Conservation (phyloP, 345 rosid genomes). For the Toxicodendron radicans region DNA sequence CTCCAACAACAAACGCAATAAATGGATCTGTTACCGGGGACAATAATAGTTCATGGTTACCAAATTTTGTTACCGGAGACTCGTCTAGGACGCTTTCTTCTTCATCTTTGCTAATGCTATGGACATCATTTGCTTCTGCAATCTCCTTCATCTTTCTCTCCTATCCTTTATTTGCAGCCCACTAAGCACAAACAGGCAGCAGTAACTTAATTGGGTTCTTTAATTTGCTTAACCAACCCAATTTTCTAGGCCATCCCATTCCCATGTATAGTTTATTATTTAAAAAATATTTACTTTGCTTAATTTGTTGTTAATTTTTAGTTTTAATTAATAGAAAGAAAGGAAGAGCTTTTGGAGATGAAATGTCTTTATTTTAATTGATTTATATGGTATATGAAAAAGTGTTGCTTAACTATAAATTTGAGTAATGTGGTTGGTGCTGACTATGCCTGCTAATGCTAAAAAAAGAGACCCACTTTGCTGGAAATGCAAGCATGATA, state of each 20-base stretch:
- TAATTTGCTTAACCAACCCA: slow-evolving; percentile 7
- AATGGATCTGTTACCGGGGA: slow-evolving; percentile 29
- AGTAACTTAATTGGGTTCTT: slow-evolving; percentile 4
- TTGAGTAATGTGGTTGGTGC: slow-evolving; percentile 31
- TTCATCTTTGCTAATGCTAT: slow-evolving; percentile 20
- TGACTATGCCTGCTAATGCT: no score
- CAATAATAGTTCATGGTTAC: slow-evolving; percentile 40
- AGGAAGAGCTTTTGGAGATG: slow-evolving; percentile 3
- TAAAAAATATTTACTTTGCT: background rate
- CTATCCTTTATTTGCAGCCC: background rate
- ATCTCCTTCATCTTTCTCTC: slow-evolving; percentile 18
- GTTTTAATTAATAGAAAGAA: slow-evolving; percentile 21
- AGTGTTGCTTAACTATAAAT: slow-evolving; percentile 33
- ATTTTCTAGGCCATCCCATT: slow-evolving; percentile 11
- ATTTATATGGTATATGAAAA: slow-evolving; percentile 5
- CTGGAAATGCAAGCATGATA: slow-evolving; percentile 45
- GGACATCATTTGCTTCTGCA: slow-evolving; percentile 17
- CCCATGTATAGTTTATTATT: slow-evolving; percentile 15
- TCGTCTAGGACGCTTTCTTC: slow-evolving; percentile 30
- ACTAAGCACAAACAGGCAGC: background rate
- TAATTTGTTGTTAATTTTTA: background rate
- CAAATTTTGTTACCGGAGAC: slow-evolving; percentile 38
- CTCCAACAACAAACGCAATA: slow-evolving; percentile 23
- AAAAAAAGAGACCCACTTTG: no score
- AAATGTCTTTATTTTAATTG: slow-evolving; percentile 9